These are phyloP conservation scores for Vaccinium macrocarpon DNA, from an alignment of 148 eudicot species.

Conservation along the genomic window DNA sequence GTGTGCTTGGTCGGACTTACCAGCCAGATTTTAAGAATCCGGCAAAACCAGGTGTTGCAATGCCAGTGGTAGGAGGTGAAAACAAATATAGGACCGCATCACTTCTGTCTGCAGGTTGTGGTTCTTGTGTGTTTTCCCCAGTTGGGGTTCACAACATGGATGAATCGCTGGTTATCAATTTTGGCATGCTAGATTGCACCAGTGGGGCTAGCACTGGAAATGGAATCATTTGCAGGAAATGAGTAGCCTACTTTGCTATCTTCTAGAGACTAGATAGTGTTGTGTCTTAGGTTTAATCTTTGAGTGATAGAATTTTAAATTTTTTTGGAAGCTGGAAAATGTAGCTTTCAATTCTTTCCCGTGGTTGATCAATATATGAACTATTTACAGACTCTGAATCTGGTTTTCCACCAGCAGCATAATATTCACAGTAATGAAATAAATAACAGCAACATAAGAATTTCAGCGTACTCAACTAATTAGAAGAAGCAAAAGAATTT, in stretches of 20 bases:
- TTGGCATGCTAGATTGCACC: slow-evolving; percentile 38
- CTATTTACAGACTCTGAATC: neutral
- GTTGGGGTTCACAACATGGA: slow-evolving; percentile 25
- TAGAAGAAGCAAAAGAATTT: neutral
- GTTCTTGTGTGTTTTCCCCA: slow-evolving; percentile 39
- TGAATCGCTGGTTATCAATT: slow-evolving; percentile 21
- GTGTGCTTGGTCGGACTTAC: slow-evolving; percentile 67
- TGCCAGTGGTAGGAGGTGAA: slow-evolving; percentile 77
- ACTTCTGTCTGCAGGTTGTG: slow-evolving; percentile 51
- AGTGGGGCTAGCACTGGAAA: slow-evolving; percentile 36
- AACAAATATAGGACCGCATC: slow-evolving; percentile 50
- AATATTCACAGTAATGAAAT: neutral
- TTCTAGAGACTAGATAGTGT: neutral
- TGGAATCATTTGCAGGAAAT: slow-evolving; percentile 53
- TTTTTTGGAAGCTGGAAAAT: neutral
- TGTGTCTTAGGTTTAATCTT: neutral
- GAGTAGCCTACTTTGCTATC: slow-evolving; percentile 3
- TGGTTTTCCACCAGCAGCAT: neutral
- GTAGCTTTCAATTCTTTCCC: neutral
- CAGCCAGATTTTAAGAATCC: slow-evolving; percentile 61
- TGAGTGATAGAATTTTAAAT: neutral
- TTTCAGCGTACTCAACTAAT: neutral
- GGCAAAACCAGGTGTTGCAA: slow-evolving; percentile 63
- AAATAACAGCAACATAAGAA: neutral
- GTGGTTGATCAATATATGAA: neutral